Conservation (phyloP, 2,329 filamentous ascomycete species). For the Scedosporium boydii region DNA sequence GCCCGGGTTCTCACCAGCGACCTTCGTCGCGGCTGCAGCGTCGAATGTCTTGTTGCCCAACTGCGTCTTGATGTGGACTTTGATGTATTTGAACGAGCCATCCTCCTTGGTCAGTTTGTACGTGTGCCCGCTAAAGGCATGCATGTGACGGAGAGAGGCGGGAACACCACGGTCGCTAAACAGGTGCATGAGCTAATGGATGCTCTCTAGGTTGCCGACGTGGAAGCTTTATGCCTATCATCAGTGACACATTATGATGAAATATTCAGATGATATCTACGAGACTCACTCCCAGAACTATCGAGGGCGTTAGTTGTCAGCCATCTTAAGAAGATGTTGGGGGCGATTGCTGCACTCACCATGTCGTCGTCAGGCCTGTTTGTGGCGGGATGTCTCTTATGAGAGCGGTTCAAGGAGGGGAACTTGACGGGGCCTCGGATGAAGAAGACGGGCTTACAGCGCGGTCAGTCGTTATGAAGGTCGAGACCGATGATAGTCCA, state of each 20-base stretch:
- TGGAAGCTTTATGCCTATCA: slow-evolving; percentile 30
- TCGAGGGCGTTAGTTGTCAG: too few relatives aligned
- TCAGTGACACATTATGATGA: too few relatives aligned
- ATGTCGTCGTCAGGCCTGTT: slow-evolving; percentile 61
- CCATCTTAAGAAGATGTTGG: too few relatives aligned
- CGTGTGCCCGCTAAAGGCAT: slow-evolving; percentile 58
- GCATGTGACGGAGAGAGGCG: slow-evolving; percentile 56
- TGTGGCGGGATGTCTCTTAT: slow-evolving; percentile 66
- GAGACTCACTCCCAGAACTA: too few relatives aligned
- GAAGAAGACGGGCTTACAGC: slow-evolving; percentile 56
- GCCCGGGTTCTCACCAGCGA: slow-evolving; percentile 51
- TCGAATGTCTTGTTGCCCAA: slow-evolving; percentile 52
- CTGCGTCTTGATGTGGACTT: slow-evolving; percentile 55
- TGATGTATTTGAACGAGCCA: slow-evolving; percentile 35
- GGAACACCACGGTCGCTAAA: slow-evolving; percentile 59
- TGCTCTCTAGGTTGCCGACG: slow-evolving; percentile 37
- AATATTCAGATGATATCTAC: too few relatives aligned
- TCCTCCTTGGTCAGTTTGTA: slow-evolving; percentile 55
- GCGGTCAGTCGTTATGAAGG: too few relatives aligned
- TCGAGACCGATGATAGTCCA: too few relatives aligned
- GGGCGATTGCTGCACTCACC: slow-evolving; percentile 8
- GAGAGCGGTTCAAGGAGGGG: slow-evolving; percentile 66
- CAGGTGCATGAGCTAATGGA: slow-evolving; percentile 56
- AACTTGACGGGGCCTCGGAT: slow-evolving; percentile 66
- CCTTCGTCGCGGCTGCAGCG: slow-evolving; percentile 45